Conservation (phyloP, 768 basidiomycete genomes). For the Leccinum disarticulatum region DNA sequence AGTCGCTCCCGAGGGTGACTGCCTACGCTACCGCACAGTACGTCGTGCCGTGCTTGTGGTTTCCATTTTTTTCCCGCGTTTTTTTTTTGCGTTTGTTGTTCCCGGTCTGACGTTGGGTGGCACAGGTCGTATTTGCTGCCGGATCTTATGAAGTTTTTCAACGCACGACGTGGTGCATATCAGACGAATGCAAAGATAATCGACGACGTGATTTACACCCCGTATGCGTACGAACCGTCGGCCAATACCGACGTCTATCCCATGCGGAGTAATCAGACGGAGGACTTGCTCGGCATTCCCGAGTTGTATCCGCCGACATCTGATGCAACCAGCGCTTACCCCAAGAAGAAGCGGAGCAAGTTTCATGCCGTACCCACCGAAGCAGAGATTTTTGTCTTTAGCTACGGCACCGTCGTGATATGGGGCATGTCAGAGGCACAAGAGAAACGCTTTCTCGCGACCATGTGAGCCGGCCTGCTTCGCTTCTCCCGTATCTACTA, state of each 20-base stretch:
- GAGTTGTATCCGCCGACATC: slow-evolving; percentile 44
- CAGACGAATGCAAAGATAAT: slow-evolving; percentile 84
- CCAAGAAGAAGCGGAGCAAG: slow-evolving; percentile 59
- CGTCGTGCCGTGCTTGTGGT: slow-evolving; percentile 3
- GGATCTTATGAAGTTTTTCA: slow-evolving; percentile 87
- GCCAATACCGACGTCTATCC: slow-evolving; percentile 32
- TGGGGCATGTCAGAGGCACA: slow-evolving; percentile 98
- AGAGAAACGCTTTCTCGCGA: slow-evolving; percentile 86
- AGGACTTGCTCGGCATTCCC: slow-evolving; percentile 77
- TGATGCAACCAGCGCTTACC: slow-evolving; percentile 35
- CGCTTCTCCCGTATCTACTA: background rate
- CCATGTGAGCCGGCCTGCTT: slow-evolving; percentile 62
- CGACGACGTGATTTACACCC: slow-evolving; percentile 94
- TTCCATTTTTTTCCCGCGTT: background rate
- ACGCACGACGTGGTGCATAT: slow-evolving; percentile 78
- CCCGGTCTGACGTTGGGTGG: background rate
- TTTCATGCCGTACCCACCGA: slow-evolving; percentile 65
- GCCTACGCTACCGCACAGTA: slow-evolving; percentile 94
- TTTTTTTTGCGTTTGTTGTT: background rate
- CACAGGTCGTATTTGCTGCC: slow-evolving; percentile 83
- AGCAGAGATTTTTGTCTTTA: slow-evolving; percentile 91
- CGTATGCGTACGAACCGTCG: slow-evolving; percentile 73
- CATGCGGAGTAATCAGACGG: slow-evolving; percentile 42
- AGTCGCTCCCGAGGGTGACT: slow-evolving; percentile 88
- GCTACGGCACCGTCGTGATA: slow-evolving; percentile 93